Conservation (phyloP, 179 eudicot genomes). For the Nepenthes alata region DNA sequence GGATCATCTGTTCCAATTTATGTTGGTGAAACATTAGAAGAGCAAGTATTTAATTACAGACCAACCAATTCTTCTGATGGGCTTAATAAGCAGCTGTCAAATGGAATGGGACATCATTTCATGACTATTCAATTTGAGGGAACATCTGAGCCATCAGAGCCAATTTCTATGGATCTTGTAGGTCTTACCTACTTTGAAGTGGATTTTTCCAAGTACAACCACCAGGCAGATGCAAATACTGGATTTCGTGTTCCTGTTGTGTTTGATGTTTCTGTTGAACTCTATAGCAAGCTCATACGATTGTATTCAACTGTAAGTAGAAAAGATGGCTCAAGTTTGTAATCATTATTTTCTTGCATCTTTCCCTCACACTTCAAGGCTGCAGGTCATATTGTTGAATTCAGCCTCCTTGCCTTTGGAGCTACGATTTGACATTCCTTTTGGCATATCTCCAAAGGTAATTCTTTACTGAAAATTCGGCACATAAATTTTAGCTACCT, state of each 20-base stretch:
- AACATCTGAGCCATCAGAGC: slow-evolving; percentile 54
- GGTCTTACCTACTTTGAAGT: slow-evolving; percentile 83
- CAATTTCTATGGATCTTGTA: slow-evolving; percentile 93
- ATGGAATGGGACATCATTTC: slow-evolving; percentile 57
- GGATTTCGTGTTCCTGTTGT: slow-evolving; percentile 83
- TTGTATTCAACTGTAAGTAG: slow-evolving; percentile 83
- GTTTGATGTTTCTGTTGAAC: slow-evolving; percentile 85
- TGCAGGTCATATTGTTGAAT: slow-evolving; percentile 78
- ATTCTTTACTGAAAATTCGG: neutral
- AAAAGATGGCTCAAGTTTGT: slow-evolving; percentile 6
- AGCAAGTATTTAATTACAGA: slow-evolving; percentile 39
- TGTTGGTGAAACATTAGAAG: slow-evolving; percentile 60
- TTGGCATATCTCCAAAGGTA: slow-evolving; percentile 94
- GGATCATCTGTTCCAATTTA: slow-evolving; percentile 64
- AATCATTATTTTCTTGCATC: slow-evolving; percentile 5
- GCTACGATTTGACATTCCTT: slow-evolving; percentile 91
- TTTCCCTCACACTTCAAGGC: slow-evolving; percentile 7
- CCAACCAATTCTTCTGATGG: slow-evolving; percentile 62
- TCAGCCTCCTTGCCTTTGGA: slow-evolving; percentile 75
- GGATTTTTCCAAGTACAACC: slow-evolving; percentile 62
- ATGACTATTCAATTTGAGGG: slow-evolving; percentile 76
- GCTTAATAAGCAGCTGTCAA: slow-evolving; percentile 42
- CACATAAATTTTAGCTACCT: neutral
- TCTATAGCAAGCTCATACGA: slow-evolving; percentile 68
- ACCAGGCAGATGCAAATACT: slow-evolving; percentile 21